Evolutionary conservation across 257 asterid species (phyloP).

Genomic region (Fraxinus americana): DNA sequence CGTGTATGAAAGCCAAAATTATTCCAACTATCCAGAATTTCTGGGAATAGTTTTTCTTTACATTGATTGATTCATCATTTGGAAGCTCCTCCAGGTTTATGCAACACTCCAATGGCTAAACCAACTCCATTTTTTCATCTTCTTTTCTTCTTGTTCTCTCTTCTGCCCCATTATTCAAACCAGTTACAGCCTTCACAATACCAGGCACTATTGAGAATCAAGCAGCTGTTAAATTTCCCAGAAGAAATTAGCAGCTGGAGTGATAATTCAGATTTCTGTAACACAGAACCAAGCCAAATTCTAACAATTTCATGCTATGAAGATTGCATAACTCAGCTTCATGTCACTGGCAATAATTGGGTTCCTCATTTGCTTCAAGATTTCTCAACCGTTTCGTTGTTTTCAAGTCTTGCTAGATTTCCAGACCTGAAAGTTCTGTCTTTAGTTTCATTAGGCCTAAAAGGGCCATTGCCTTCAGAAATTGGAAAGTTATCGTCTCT

Average conservation of each 20-base stretch:
- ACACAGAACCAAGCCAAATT: constrained; percentile 48
- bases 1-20: neutral
- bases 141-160: constrained; percentile 28
- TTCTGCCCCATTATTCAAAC: constrained; percentile 43
- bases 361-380: constrained; percentile 46
- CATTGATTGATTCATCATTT: constrained; percentile 18
- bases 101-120: constrained; percentile 32
- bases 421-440: constrained; percentile 75
- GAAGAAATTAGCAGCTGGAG: constrained; percentile 47
- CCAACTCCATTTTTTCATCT: constrained; percentile 3
- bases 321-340: constrained; percentile 77
- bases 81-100: constrained; percentile 10
- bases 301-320: constrained; percentile 75
- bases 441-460: constrained; percentile 65
- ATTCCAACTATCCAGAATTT: too few species aligned
- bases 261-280: constrained; percentile 64
- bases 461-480: constrained; percentile 65
- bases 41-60: too few species aligned
- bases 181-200: constrained; percentile 61
- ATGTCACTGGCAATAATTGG: constrained; percentile 50
- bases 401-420: constrained; percentile 53
- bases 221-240: constrained; percentile 68
- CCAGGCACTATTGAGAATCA: constrained; percentile 52
- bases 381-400: constrained; percentile 48
- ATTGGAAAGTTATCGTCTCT: constrained; percentile 55